Evolutionary conservation across 257 asterid genomes (phyloP).

Genomic region (Scutellaria baicalensis): DNA sequence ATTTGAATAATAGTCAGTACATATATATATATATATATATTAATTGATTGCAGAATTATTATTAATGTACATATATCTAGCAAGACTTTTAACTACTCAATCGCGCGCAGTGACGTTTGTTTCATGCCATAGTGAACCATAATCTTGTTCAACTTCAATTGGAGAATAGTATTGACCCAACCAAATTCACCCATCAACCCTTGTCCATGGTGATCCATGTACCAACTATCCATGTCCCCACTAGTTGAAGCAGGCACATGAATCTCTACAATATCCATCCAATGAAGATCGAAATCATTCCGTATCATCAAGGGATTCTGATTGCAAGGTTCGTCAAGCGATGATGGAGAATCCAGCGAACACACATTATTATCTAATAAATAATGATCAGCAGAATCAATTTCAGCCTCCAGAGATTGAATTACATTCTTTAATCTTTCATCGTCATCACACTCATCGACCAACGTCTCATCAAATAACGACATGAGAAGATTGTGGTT

Average conservation of each 20-base stretch:
- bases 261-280: slow-evolving; percentile 44
- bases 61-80: too few species aligned
- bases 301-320: not conserved
- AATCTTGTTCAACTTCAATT: slow-evolving; percentile 22
- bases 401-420: slow-evolving; percentile 40
- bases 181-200: slow-evolving; percentile 10
- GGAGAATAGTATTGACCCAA: slow-evolving; percentile 1
- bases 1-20: not conserved
- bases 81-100: too few species aligned
- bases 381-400: not conserved
- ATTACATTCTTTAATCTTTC: slow-evolving; percentile 39
- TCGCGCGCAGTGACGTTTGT: slow-evolving; percentile 5
- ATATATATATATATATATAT: too few species aligned
- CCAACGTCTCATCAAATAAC: slow-evolving; percentile 39
- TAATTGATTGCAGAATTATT: not conserved
- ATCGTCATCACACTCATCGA: slow-evolving; percentile 34
- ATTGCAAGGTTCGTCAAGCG: slow-evolving; percentile 7
- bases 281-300: slow-evolving; percentile 21
- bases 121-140: slow-evolving; percentile 28
- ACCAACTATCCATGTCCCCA: slow-evolving; percentile 19
- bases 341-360: slow-evolving; percentile 19
- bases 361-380: not conserved
- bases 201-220: slow-evolving; percentile 20
- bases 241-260: slow-evolving; percentile 24
- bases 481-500: slow-evolving; percentile 37